phyloP scores from a whole-genome alignment of 495 filamentous ascomycete genomes.

The Pyrenopolyporus hunteri region DNA sequence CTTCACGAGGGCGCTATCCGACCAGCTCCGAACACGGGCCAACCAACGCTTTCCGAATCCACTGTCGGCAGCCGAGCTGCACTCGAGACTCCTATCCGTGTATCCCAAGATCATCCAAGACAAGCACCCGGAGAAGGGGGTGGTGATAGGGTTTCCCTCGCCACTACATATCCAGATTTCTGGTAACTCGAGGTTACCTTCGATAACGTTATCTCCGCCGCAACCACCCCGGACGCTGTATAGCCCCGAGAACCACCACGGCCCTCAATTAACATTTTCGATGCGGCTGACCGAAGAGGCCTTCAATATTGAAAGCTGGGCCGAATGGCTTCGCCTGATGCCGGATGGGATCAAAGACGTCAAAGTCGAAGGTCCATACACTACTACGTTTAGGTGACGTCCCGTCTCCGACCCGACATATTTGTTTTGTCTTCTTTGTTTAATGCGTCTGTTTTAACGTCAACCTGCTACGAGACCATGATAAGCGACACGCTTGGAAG shows the following conservation, averaged over 20 bases:
- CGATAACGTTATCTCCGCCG: slow-evolving; percentile 48
- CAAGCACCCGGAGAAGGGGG: slow-evolving; percentile 47
- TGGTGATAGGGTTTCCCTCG: slow-evolving; percentile 49
- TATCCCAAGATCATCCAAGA: slow-evolving; percentile 54
- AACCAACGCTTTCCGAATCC: slow-evolving; percentile 45
- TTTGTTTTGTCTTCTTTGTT: slow-evolving; percentile 23
- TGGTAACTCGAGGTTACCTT: slow-evolving; percentile 51
- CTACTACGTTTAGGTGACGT: slow-evolving; percentile 55
- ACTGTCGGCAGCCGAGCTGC: slow-evolving; percentile 55
- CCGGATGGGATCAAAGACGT: slow-evolving; percentile 55
- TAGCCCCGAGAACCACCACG: slow-evolving; percentile 41
- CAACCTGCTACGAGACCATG: slow-evolving; percentile 35
- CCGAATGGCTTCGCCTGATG: slow-evolving; percentile 58
- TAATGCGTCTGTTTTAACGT: no score
- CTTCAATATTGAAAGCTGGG: slow-evolving; percentile 51
- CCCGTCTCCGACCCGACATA: slow-evolving; percentile 24
- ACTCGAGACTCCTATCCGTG: slow-evolving; percentile 50
- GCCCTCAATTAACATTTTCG: slow-evolving; percentile 49
- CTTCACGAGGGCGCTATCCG: slow-evolving; percentile 52
- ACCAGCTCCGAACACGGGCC: slow-evolving; percentile 50
- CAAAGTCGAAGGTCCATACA: slow-evolving; percentile 53
- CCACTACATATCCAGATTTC: slow-evolving; percentile 56
- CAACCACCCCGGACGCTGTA: slow-evolving; percentile 47
- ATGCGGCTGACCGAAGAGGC: slow-evolving; percentile 51
- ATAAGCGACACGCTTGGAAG: slow-evolving; percentile 36